Percentiles rank a stretch among this genome's conserved stretches.
phyloP scores from a whole-genome alignment of 148 eudicot genomes.

The Diospyros lotus region DNA sequence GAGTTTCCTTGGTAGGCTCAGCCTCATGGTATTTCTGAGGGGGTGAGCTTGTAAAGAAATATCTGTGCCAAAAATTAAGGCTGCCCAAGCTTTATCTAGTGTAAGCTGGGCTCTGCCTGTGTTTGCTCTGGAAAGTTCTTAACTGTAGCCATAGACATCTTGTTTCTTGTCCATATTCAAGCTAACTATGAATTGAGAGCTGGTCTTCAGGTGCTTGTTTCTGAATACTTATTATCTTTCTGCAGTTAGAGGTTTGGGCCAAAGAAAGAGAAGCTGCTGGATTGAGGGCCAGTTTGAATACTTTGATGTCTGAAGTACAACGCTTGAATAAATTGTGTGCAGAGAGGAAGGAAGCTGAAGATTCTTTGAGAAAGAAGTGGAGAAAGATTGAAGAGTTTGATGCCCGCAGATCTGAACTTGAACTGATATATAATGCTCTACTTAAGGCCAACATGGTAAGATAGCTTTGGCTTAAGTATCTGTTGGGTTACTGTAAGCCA shows the following conservation, averaged over 20 bases:
- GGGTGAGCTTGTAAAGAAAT: no score
- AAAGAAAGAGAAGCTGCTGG: conserved; percentile 99
- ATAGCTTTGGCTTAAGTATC: conserved; percentile 1
- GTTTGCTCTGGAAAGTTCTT: no score
- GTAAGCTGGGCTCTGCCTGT: no score
- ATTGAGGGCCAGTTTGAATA: conserved; percentile 80
- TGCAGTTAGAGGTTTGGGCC: conserved; percentile 91
- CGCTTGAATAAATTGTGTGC: conserved; percentile 79
- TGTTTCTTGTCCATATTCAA: no score
- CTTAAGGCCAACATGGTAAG: conserved; percentile 85
- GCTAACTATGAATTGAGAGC: no score
- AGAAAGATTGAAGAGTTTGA: conserved; percentile 98
- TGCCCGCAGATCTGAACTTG: conserved; percentile 96
- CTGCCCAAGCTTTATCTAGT: no score
- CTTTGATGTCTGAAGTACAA: conserved; percentile 82
- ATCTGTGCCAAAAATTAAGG: no score
- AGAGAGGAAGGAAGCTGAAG: conserved; percentile 98
- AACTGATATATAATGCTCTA: conserved; percentile 67
- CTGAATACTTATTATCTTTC: conserved; percentile 9
- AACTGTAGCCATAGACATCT: no score
- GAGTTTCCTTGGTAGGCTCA: no score
- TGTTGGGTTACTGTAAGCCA: neutral
- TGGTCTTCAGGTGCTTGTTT: neutral
- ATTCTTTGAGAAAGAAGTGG: conserved; percentile 89
- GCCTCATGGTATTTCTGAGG: no score